phyloP scores from a whole-genome alignment of 805 yeast species.

The Ogataea trehaloabstinens region DNA sequence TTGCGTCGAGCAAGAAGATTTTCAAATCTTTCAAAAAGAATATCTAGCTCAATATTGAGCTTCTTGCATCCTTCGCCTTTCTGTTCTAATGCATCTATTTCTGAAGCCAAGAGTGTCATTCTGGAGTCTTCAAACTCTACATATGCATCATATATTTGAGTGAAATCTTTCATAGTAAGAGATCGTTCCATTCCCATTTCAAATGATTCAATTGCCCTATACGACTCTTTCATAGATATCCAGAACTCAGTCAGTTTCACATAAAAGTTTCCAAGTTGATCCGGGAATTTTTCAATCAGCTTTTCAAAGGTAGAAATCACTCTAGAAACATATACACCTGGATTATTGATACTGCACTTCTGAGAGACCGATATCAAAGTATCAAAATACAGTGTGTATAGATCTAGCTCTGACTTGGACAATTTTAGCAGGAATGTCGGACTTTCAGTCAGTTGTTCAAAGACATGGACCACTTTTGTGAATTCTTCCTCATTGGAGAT shows the following conservation, averaged over 20 bases:
- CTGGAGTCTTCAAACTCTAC: slow-evolving; percentile 57
- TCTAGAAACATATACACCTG: slow-evolving; percentile 3
- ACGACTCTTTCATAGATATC: slow-evolving; percentile 36
- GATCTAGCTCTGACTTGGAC: slow-evolving; percentile 44
- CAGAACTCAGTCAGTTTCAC: slow-evolving; percentile 49
- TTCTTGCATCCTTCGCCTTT: slow-evolving; percentile 15
- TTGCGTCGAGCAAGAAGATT: slow-evolving; percentile 54
- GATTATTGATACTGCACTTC: not conserved
- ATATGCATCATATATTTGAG: slow-evolving; percentile 59
- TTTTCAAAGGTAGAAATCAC: slow-evolving; percentile 28
- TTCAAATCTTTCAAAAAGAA: slow-evolving; percentile 49
- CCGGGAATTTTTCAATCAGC: slow-evolving; percentile 49
- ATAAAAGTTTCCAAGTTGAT: slow-evolving; percentile 52
- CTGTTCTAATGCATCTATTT: slow-evolving; percentile 17
- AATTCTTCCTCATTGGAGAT: slow-evolving; percentile 10
- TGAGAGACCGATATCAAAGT: slow-evolving; percentile 27
- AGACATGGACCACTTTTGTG: slow-evolving; percentile 18
- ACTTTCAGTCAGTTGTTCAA: slow-evolving; percentile 33
- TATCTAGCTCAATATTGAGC: slow-evolving; percentile 37
- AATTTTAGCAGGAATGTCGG: slow-evolving; percentile 34
- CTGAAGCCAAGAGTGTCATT: slow-evolving; percentile 33
- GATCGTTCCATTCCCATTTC: slow-evolving; percentile 48
- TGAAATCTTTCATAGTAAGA: slow-evolving; percentile 58
- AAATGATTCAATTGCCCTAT: slow-evolving; percentile 41
- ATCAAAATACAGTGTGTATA: slow-evolving; percentile 47